Conservation (phyloP, 1,284 basidiomycete species). For the Sanghuangporus sanghuang region DNA sequence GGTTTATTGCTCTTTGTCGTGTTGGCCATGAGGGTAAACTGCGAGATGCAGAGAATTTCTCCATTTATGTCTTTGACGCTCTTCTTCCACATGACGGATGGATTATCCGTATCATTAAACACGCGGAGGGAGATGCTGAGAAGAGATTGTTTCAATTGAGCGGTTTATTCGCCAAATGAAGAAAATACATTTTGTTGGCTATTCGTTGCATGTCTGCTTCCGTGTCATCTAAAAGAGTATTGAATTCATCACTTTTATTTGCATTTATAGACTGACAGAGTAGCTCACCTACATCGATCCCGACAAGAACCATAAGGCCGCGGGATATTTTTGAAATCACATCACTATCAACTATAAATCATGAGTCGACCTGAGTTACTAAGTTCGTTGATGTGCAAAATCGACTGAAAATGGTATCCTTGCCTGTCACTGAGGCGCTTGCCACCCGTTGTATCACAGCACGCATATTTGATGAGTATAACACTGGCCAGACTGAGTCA, state of each 20-base stretch:
- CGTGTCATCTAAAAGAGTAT: conserved; percentile 64
- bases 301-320: conserved; percentile 85
- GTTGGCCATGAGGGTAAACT: conserved; percentile 87
- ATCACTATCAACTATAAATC: conserved; percentile 55
- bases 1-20: conserved; percentile 84
- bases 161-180: background rate
- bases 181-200: conserved; percentile 70
- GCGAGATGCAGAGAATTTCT: conserved; percentile 86
- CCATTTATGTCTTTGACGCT: conserved; percentile 82
- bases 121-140: conserved; percentile 63
- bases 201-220: conserved; percentile 62
- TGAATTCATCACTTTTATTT: conserved; percentile 11
- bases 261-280: conserved; percentile 10
- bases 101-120: conserved; percentile 57
- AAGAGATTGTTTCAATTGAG: conserved; percentile 1
- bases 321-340: conserved; percentile 74
- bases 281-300: conserved; percentile 62
- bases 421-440: conserved; percentile 71
- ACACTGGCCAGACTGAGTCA: background rate
- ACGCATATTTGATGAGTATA: conserved; percentile 46
- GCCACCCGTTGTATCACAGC: conserved; percentile 75
- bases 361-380: background rate
- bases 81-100: conserved; percentile 71
- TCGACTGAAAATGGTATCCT: conserved; percentile 13
- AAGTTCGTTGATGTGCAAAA: conserved; percentile 5